Evolutionary conservation across 2,329 filamentous ascomycete species (phyloP), one percentile per base, ranked within the genome.

Genomic region (Colletotrichum orbiculare): DNA sequence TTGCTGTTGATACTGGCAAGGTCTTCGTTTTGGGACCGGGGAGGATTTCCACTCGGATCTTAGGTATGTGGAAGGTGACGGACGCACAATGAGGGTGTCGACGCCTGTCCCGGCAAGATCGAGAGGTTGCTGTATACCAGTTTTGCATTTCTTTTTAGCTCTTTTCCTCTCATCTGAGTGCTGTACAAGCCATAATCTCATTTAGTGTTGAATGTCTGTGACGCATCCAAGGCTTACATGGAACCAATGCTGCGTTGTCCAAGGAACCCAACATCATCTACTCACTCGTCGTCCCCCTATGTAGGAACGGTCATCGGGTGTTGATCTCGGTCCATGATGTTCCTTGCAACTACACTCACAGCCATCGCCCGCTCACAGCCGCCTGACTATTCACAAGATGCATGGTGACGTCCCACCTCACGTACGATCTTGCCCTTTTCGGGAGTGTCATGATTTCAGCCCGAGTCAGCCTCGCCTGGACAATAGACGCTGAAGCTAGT

Each of bases 381-480:
- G 25, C 25, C 25, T 25, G 25, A 25, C 25, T 25, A 25, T 25
- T 25, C 25, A 25, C 25, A 25, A 25, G 25, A 25, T 25, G 25
- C 25, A 25, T 25, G 25, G 25, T 25, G 25, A 25, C 25, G 25
- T 25, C 25, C 25, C 25, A 25, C 25, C 25, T 25, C 25, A 25
- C 25, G 25, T 43, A 54, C 35, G 45, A 47, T 41, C n/a, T 53
- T 53, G 60, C 42, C 46, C 15, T 53, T n/a, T 50, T 41, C 15
- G 41, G 37, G 25, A 49, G 54, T 42, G 45, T 11, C 38, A 38
- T 60, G 12, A 34, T 13, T 25, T 6, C 10, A 62, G 33, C 43
- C 62, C 38, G 13, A 58, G 46, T 64, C 59, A 63, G 63, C 63
- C 63, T 64, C 43, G 63, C 59, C 63, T 64, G 60, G 63, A 43